Base-by-base conservation (phyloP, 1,139 yeast species). In the Taiozyma sp. region DNA sequence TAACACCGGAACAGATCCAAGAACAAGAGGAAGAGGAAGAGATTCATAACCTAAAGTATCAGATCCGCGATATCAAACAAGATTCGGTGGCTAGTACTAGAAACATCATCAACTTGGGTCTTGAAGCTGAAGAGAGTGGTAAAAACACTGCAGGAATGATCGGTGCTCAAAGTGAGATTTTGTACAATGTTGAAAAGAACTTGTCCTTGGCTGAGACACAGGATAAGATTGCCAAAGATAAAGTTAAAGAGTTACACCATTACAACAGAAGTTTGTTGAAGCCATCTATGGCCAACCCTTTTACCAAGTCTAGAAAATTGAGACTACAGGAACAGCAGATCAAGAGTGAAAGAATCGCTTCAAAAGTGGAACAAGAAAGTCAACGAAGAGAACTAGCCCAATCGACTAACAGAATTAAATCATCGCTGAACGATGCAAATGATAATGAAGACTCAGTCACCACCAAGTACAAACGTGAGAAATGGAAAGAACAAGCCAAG, bases 101-200 rank as follows among this genome's bases (percentile, higher is more conserved):
- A 62, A 91, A 91, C 61, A 91, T 97, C 0, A 72, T 93, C 54
- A 79, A 87, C 60, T 83, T 89, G 83, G 96, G 97, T 1, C 87
- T 87, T 57, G 95, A 90, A 61, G 97, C 98, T 0, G 97, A 92
- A 67, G 87, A 87, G 50, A 81, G 92, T 9, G 99, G 96, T 28
- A 79, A 90, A 49, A 90, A 92, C 66, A 87, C 98, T 0, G 72
- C 92, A 59, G 97, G 97, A 29, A 84, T 90, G 83, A 77, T 93
- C 51, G 98, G 98, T 30, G 81, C 93, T 23, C 99, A 95, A 69
- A 84, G 96, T 51, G 97, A 91, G 66, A 75, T 90, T 49, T 73
- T 93, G 57, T 87, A 86, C 65, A 82, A 80, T 63, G 84, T 93
- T 22, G 97, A 92, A 66, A 83, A 82, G 60, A 85, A 84, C 60